Evolutionary conservation across 495 filamentous ascomycete genomes (phyloP), one percentile per base, ranked within the genome.

Genomic region (Aspergillus egyptiacus): DNA sequence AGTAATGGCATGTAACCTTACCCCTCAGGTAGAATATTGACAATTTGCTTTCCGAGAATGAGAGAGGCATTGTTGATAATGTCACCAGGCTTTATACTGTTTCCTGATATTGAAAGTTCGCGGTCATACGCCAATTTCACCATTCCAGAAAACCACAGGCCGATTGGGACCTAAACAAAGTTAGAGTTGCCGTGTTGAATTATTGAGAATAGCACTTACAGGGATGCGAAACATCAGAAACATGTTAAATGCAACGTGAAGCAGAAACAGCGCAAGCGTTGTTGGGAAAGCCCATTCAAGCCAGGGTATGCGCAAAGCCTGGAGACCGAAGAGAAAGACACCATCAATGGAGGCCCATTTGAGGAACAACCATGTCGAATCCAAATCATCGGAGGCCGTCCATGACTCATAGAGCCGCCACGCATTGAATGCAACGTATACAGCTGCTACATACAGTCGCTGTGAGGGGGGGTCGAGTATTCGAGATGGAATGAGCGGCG

Each of bases 1-100:
- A 35, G 2, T 8, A 20, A 28, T 28, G 31, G 24, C 0, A 5
- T 18, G 20, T 38, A 15, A 19, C 69, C 83, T 58, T 64, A 91
- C 82, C 93, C 93, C 76, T 98, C 93, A 2, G 93, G 93, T 22
- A 98, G 73, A 62, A 97, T 94, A 60, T 98, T 89, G 60, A 98
- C 89, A 53, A 95, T 91, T 68, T 96, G 89, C 62, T 87, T 91
- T 61, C 93, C 93, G 63, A 95, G 76, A 45, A 97, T 96, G 57
- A 96, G 77, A 6, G 91, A 95, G 1, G 86, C 75, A 61, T 96
- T 96, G 61, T 95, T 83, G 34, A 94, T 75, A 41, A 97, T 87
- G 49, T 80, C 83, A 2, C 81, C 84, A 22, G 89, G 79, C 60
- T 95, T 95, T 45, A 97, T 93, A 54, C 81, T 86, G 36, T 82